A percentile compares a stretch with the other conserved stretches of the same genome.
These are phyloP conservation scores for Sanguinoderma infundibulare DNA, from an alignment of 1,284 basidiomycete species.

Conservation along the genomic window DNA sequence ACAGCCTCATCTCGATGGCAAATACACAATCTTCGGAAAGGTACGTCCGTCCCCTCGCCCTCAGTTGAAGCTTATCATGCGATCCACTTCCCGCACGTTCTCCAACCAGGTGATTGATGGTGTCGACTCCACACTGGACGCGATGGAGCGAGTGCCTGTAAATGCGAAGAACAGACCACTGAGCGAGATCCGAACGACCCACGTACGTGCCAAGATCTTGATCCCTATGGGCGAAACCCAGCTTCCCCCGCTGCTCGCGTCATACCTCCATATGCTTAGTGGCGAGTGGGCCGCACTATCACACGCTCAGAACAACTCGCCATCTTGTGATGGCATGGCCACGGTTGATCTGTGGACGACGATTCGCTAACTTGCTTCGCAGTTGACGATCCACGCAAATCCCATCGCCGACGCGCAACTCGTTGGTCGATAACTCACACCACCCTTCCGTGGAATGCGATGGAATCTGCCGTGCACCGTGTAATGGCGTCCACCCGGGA, in stretches of 20 bases:
- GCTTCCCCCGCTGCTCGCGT: not conserved
- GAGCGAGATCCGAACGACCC: conserved; percentile 80
- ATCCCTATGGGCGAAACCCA: not conserved
- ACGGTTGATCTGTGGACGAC: not conserved
- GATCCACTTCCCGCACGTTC: not conserved
- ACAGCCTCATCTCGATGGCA: conserved; percentile 90
- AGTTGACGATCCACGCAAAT: conserved; percentile 96
- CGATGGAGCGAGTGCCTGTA: conserved; percentile 90
- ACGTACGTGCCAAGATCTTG: conserved; percentile 52
- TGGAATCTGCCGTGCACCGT: not conserved
- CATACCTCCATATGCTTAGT: not conserved
- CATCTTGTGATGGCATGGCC: not conserved
- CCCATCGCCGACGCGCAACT: conserved; percentile 82
- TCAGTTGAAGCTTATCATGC: not conserved
- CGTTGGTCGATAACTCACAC: conserved; percentile 25
- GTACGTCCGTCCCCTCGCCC: conserved; percentile 15
- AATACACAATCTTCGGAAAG: conserved; percentile 93
- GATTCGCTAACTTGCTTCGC: conserved; percentile 20
- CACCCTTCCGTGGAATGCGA: not conserved
- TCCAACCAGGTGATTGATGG: conserved; percentile 83
- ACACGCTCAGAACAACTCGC: not conserved
- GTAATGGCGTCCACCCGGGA: not conserved
- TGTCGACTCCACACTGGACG: conserved; percentile 85
- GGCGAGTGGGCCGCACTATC: not conserved
- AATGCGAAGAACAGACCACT: conserved; percentile 90